Evolutionary conservation across 2,329 filamentous ascomycete genomes (phyloP).

Genomic region (Colletotrichum spaethianum): DNA sequence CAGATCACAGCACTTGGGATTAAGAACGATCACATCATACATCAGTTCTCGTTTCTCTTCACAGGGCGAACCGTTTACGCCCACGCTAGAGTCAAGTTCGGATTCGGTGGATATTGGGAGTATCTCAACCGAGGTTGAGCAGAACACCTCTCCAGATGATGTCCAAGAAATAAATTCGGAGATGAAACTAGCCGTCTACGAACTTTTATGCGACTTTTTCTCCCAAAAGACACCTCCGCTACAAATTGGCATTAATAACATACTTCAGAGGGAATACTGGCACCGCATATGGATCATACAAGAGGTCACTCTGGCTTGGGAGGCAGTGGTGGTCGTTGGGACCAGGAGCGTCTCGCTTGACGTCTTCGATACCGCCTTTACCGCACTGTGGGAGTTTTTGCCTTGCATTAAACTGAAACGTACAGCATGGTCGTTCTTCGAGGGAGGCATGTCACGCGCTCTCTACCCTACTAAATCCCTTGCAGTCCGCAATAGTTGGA

Average conservation of each 20-base stretch:
- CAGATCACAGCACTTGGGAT: too few species aligned
- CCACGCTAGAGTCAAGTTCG: too few species aligned
- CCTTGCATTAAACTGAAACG: too few species aligned
- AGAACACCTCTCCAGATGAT: background rate
- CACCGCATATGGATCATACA: conserved; percentile 51
- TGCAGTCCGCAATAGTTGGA: fast-evolving
- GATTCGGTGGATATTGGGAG: too few species aligned
- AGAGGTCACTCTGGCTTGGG: conserved; percentile 46
- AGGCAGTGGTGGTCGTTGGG: conserved; percentile 45
- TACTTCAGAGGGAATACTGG: conserved; percentile 54
- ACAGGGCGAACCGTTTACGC: too few species aligned
- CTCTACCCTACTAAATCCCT: background rate
- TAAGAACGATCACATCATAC: too few species aligned
- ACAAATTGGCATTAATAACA: background rate
- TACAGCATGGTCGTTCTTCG: too few species aligned
- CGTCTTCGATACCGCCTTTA: conserved; percentile 29
- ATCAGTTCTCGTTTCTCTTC: too few species aligned
- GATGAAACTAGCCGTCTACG: conserved; percentile 6
- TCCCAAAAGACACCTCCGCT: conserved; percentile 14
- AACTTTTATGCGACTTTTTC: conserved; percentile 30
- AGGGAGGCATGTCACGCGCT: too few species aligned
- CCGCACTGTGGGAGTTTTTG: background rate
- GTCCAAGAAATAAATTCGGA: background rate
- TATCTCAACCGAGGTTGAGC: background rate
- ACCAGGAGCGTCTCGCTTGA: conserved; percentile 25